Evolutionary conservation across 2,329 filamentous ascomycete species (phyloP), one percentile per base, ranked within the genome.

Genomic region (Proliferodiscus dingleyae): DNA sequence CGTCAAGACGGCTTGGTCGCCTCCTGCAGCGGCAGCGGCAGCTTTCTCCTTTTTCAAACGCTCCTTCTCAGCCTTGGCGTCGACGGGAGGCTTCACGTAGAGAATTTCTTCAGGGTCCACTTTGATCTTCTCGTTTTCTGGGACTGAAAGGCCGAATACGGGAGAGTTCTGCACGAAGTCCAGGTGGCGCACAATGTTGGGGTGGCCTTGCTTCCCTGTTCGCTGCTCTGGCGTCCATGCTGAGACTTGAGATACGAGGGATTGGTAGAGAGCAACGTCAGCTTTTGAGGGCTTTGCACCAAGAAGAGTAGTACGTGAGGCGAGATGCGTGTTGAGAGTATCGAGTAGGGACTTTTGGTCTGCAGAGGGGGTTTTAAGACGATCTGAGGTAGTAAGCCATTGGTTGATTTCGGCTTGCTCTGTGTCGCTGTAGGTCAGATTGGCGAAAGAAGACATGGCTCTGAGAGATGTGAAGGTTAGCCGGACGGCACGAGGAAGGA

Each of bases 11-110:
- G 73, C 71, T 46, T 71, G 66, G 43, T 70, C 70, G 34, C 69
- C 71, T 21, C 68, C 74, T 8, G 71, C 73, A 4, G 74, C 75
- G 2, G 75, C 78, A 1, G 77, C 76, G 2, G 77, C 77, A 23
- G 85, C 87, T 76, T 95, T 95, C 71, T 95, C 89, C 75, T 94
- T 95, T 84, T 95, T 96, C 69, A 91, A 80, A 38, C 85, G 82
- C 77, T 96, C 90, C 75, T 96, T 96, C 76, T 96, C 91, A 46
- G 89, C 89, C 76, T 94, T 95, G 60, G 86, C 81, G 57, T 95
- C 89, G 51, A 91, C 81, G 16, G 87, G 87, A 58, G 91, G 91
- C 71, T 93, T 91, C 59, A 90, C 84, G 66, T 89, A 90, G 53
- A 88, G 77, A 49, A 97, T 79, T 58, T 90, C 85, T 60, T 89